Evolutionary conservation across 2,329 filamentous ascomycete species (phyloP).

Genomic region (Myotisia sp.): DNA sequence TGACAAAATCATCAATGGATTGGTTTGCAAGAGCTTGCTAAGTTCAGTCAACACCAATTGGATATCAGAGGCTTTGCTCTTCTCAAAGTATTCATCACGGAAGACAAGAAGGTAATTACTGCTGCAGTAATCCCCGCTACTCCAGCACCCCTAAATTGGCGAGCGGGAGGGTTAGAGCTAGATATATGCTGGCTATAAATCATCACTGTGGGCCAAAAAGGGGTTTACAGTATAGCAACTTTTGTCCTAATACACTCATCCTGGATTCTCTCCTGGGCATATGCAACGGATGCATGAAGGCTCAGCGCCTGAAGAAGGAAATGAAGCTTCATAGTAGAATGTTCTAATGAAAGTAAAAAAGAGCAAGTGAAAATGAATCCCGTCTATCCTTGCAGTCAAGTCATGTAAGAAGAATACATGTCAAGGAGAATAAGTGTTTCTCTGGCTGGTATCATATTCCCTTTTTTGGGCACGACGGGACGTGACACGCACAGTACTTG

Average conservation of each 20-base stretch:
- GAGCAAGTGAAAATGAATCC: too few relatives aligned
- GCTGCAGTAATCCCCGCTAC: constrained; percentile 51
- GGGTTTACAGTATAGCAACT: constrained; percentile 22
- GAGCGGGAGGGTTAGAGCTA: background rate
- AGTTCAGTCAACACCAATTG: background rate
- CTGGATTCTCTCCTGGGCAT: background rate
- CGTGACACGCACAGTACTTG: too few relatives aligned
- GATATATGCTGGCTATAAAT: background rate
- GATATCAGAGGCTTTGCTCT: background rate
- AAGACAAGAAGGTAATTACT: constrained; percentile 17
- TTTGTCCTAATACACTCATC: constrained; percentile 18
- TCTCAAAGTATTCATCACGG: constrained; percentile 1
- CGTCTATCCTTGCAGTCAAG: too few relatives aligned
- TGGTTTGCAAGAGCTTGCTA: constrained; percentile 47
- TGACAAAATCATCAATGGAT: constrained; percentile 49
- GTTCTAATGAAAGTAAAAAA: too few relatives aligned
- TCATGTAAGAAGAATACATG: too few relatives aligned
- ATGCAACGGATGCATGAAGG: too few relatives aligned
- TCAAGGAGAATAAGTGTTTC: too few relatives aligned
- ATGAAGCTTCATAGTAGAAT: too few relatives aligned
- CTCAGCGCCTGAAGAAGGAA: too few relatives aligned
- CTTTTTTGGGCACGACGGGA: too few relatives aligned
- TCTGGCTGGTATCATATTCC: too few relatives aligned
- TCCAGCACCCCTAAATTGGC: constrained; percentile 37
- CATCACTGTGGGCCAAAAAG: too few relatives aligned